phyloP scores from a whole-genome alignment of 345 rosid species.

The Salix udensis region DNA sequence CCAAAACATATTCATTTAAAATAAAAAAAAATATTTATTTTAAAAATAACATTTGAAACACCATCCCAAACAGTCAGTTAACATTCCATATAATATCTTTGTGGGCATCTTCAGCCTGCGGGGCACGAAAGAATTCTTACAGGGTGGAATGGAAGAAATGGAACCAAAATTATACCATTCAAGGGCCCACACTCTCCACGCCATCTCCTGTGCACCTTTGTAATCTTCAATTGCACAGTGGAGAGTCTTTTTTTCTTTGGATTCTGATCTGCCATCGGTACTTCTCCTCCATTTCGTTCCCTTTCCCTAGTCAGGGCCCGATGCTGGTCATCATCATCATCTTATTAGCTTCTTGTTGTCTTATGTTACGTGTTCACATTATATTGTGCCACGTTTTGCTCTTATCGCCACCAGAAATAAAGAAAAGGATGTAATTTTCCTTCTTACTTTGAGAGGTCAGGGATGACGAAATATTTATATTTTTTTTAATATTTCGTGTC shows the following conservation, averaged over 20 bases:
- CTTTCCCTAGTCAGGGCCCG: background rate
- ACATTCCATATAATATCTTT: background rate
- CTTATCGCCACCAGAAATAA: background rate
- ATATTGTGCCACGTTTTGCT: background rate
- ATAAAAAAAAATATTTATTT: no score
- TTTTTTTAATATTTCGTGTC: no score
- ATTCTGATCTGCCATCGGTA: constrained; percentile 29
- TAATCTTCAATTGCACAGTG: constrained; percentile 7
- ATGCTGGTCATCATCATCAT: background rate
- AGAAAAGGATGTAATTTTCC: background rate
- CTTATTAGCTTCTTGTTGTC: constrained; percentile 2
- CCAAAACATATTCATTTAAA: no score
- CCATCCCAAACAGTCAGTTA: no score
- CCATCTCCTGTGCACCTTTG: constrained; percentile 1
- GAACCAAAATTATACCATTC: background rate
- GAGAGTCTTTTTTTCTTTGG: constrained; percentile 14
- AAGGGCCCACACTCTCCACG: constrained; percentile 8
- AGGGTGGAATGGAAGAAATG: constrained; percentile 4
- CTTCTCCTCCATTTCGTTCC: background rate
- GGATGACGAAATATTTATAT: background rate
- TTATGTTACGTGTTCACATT: background rate
- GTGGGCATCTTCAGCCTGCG: constrained; percentile 27
- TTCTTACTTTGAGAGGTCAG: background rate
- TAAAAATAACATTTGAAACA: no score
- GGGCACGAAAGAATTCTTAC: constrained; percentile 25